phyloP scores from a whole-genome alignment of 139 green algal genomes.

The Limnomonas spitsbergensis region DNA sequence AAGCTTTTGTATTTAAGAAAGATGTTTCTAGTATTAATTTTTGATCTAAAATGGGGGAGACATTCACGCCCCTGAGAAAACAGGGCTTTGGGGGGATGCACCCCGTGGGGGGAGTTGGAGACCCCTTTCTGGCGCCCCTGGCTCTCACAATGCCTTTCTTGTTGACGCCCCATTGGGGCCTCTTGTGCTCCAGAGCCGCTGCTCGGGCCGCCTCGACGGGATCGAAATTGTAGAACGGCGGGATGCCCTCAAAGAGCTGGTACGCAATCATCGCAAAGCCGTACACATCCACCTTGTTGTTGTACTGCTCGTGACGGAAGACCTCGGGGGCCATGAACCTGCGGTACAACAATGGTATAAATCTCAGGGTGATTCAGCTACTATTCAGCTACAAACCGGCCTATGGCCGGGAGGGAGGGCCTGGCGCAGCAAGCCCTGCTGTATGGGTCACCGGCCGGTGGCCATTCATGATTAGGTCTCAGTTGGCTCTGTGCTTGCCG shows the following conservation, averaged over 20 bases:
- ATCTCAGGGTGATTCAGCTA: not conserved
- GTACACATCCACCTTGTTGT: slow-evolving; percentile 28
- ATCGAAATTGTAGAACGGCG: slow-evolving; percentile 61
- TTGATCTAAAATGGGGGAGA: no score
- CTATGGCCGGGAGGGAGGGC: not conserved
- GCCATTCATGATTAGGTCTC: no score
- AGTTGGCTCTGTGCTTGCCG: no score
- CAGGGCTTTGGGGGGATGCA: no score
- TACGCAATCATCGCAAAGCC: slow-evolving; percentile 67
- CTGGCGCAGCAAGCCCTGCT: no score
- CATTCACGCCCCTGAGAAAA: no score
- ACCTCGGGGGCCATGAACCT: slow-evolving; percentile 75
- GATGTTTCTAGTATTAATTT: no score
- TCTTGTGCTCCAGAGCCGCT: slow-evolving; percentile 41
- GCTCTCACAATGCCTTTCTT: slow-evolving; percentile 20
- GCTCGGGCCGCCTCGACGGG: slow-evolving; percentile 49
- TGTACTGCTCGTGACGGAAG: slow-evolving; percentile 72
- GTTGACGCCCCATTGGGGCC: slow-evolving; percentile 52
- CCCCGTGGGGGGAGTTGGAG: no score
- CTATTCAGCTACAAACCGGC: no score
- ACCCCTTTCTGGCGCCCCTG: no score
- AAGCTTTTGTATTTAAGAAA: no score
- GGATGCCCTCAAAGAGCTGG: slow-evolving; percentile 67
- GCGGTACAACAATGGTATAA: not conserved
- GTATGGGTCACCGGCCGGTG: not conserved